phyloP scores from a whole-genome alignment of 75 land plant genomes.

The Cunninghamia lanceolata region DNA sequence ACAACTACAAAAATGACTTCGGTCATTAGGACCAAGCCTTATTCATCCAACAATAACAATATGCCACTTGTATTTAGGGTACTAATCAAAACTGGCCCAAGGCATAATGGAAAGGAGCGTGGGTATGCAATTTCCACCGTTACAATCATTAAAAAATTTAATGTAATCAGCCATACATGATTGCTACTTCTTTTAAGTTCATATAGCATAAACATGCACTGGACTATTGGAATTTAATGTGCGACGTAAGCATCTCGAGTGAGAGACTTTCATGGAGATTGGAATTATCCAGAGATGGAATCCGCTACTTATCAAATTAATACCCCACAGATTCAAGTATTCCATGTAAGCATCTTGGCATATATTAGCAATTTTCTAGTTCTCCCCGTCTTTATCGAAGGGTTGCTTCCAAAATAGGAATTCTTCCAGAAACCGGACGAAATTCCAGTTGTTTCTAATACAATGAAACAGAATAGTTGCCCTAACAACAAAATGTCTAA shows the following conservation, averaged over 20 bases:
- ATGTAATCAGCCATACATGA: too few species aligned
- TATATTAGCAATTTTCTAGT: background rate
- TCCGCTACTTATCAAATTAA: background rate
- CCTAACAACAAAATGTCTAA: background rate
- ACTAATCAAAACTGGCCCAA: too few species aligned
- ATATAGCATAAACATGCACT: too few species aligned
- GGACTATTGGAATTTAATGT: background rate
- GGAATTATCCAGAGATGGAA: background rate
- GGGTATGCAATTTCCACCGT: too few species aligned
- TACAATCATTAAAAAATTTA: too few species aligned
- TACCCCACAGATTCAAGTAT: background rate
- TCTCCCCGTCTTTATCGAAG: background rate
- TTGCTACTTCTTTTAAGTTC: too few species aligned
- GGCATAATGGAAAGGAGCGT: too few species aligned
- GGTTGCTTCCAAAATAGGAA: background rate
- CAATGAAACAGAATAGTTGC: constrained; percentile 6
- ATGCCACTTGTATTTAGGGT: too few species aligned
- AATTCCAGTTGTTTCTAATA: background rate
- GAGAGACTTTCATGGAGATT: background rate
- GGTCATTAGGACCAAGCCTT: too few species aligned
- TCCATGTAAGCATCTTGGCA: background rate
- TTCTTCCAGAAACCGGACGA: background rate
- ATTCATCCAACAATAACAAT: too few species aligned
- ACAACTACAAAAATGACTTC: too few species aligned
- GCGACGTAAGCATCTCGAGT: background rate